Evolutionary conservation across 768 basidiomycete genomes (phyloP).

Genomic region (Suillus americanus): DNA sequence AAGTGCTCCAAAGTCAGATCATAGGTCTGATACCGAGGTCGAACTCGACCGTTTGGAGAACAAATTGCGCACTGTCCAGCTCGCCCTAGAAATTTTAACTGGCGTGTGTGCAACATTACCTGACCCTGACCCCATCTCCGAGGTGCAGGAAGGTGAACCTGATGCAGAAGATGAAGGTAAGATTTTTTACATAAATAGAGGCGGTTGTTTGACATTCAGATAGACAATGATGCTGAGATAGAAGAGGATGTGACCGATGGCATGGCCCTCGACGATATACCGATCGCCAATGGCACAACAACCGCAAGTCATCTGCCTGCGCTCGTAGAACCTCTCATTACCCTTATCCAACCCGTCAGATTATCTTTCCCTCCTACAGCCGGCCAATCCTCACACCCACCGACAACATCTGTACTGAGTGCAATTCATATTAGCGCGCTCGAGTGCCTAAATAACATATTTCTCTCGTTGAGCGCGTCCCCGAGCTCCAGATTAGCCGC

Average conservation of each 20-base stretch:
- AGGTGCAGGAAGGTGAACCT: slow-evolving; percentile 31
- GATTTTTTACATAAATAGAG: slow-evolving; percentile 20
- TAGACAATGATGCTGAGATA: slow-evolving; percentile 44
- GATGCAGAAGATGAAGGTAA: slow-evolving; percentile 39
- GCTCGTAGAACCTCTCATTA: slow-evolving; percentile 67
- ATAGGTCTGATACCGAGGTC: slow-evolving; percentile 65
- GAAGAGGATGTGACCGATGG: slow-evolving; percentile 26
- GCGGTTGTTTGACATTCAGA: slow-evolving; percentile 34
- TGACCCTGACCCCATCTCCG: slow-evolving; percentile 70
- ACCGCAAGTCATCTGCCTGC: slow-evolving; percentile 45
- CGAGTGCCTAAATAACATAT: slow-evolving; percentile 89
- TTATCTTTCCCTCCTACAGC: slow-evolving; percentile 81
- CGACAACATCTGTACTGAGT: slow-evolving; percentile 82
- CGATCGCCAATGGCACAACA: slow-evolving; percentile 29
- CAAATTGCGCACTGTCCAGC: slow-evolving; percentile 68
- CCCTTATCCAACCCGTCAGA: slow-evolving; percentile 69
- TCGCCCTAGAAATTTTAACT: slow-evolving; percentile 87
- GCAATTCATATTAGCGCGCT: slow-evolving; percentile 83
- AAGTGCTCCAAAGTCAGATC: slow-evolving; percentile 71
- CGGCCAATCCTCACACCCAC: slow-evolving; percentile 74
- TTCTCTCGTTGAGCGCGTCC: slow-evolving; percentile 65
- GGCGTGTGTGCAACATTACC: slow-evolving; percentile 86
- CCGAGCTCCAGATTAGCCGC: slow-evolving; percentile 40
- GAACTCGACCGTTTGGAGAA: slow-evolving; percentile 75
- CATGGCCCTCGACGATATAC: slow-evolving; percentile 24